These are phyloP conservation scores for Sarocladium oryzae DNA, from an alignment of 2,329 filamentous ascomycete genomes.

Conservation along the genomic window DNA sequence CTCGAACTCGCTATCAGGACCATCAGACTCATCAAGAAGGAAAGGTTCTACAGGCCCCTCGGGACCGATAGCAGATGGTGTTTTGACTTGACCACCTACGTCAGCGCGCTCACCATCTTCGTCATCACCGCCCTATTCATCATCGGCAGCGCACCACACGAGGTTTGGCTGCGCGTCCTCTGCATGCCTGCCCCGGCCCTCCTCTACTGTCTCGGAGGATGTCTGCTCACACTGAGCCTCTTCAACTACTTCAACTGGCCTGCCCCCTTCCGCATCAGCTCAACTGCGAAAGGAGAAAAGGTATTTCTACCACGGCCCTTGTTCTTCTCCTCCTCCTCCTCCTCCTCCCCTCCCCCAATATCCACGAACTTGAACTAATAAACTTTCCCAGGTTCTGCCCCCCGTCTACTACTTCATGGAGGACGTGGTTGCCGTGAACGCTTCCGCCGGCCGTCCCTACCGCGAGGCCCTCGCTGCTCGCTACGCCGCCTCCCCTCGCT, in stretches of 20 bases:
- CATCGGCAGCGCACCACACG: conserved; percentile 43
- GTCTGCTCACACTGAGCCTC: conserved; percentile 31
- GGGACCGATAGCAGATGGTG: conserved; percentile 39
- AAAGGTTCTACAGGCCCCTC: conserved; percentile 44
- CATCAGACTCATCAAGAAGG: conserved; percentile 40
- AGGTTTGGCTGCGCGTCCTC: conserved; percentile 41
- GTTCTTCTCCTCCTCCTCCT: background rate
- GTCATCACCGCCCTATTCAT: conserved; percentile 44
- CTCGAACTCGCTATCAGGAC: conserved; percentile 44
- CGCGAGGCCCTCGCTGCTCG: conserved; percentile 35
- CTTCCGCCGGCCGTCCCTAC: conserved; percentile 42
- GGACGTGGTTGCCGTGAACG: conserved; percentile 62
- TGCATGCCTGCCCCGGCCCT: conserved; percentile 47
- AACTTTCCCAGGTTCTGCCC: conserved; percentile 42
- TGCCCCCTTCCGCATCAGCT: conserved; percentile 58
- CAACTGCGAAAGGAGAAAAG: conserved; percentile 48
- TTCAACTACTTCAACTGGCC: conserved; percentile 30
- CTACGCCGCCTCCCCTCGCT: conserved; percentile 34
- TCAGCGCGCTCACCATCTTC: conserved; percentile 39
- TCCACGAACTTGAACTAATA: background rate
- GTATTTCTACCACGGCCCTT: conserved; percentile 16
- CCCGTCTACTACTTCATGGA: conserved; percentile 60
- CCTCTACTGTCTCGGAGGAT: conserved; percentile 38
- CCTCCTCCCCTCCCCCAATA: background rate
- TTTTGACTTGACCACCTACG: conserved; percentile 43